These are phyloP conservation scores for Pseudogymnoascus sp. DNA, from an alignment of 2,329 filamentous ascomycete genomes.

Conservation along the genomic window DNA sequence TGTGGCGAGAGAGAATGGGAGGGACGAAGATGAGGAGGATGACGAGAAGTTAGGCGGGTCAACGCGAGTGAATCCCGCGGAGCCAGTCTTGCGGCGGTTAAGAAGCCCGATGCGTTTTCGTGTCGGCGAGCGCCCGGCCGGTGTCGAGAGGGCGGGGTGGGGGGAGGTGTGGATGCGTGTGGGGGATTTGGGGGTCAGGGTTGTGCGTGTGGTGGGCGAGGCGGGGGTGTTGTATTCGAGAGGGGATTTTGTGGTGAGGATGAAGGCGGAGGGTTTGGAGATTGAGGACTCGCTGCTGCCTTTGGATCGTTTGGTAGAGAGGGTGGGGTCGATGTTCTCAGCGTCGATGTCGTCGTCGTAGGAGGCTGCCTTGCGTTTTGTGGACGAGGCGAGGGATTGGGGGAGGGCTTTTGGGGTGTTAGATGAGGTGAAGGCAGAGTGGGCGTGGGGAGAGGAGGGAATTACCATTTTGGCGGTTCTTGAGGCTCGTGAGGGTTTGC, in stretches of 20 bases:
- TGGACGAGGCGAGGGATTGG: slow-evolving; percentile 23
- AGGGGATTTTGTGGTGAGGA: slow-evolving; percentile 23
- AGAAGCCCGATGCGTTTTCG: slow-evolving; percentile 58
- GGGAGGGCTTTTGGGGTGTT: slow-evolving; percentile 17
- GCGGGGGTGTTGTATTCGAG: slow-evolving; percentile 18
- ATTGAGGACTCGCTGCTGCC: slow-evolving; percentile 35
- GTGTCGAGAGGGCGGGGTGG: slow-evolving; percentile 52
- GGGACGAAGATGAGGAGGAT: slow-evolving; percentile 35
- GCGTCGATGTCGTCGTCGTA: slow-evolving; percentile 41
- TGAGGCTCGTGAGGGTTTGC: slow-evolving; percentile 63
- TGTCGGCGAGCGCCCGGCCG: slow-evolving; percentile 74
- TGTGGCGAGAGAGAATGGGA: slow-evolving; percentile 75
- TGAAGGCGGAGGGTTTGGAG: slow-evolving; percentile 24
- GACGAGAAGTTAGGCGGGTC: slow-evolving; percentile 58
- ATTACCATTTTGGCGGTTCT: slow-evolving; percentile 69
- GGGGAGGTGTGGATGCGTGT: slow-evolving; percentile 33
- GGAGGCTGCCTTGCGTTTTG: slow-evolving; percentile 52
- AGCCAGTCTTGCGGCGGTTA: slow-evolving; percentile 57
- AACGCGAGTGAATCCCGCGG: slow-evolving; percentile 53
- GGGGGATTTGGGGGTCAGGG: slow-evolving; percentile 48
- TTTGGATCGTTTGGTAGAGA: slow-evolving; percentile 49
- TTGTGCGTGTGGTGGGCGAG: slow-evolving; percentile 25
- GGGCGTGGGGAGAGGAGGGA: slow-evolving; percentile 10
- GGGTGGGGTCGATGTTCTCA: slow-evolving; percentile 54
- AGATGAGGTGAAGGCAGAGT: neutral